Evolutionary conservation across 164 flowering plant genomes (phyloP).

Genomic region (Tinospora cordifolia): DNA sequence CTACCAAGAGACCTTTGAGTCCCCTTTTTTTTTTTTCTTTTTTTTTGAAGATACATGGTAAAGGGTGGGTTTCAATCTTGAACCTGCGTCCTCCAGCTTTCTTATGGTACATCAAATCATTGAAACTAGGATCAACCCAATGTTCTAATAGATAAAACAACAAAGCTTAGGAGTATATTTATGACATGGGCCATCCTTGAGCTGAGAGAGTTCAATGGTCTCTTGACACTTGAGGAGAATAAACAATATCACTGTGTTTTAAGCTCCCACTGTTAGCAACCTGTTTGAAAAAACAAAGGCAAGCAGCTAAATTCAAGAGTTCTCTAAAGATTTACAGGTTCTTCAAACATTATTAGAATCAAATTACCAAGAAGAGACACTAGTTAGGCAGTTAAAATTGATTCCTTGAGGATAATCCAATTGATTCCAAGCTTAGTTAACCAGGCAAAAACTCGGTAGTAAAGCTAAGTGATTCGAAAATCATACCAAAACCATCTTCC

Average conservation of each 20-base stretch:
- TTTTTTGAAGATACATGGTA: background rate
- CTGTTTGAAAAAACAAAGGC: background rate
- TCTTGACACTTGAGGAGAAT: background rate
- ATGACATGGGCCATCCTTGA: background rate
- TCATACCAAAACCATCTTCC: slow-evolving; percentile 13
- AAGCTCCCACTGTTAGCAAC: background rate
- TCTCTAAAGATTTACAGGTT: too few species aligned
- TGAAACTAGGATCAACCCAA: background rate
- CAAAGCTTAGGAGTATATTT: background rate
- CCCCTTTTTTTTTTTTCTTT: too few species aligned
- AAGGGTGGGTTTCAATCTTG: background rate
- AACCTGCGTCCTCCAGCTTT: background rate
- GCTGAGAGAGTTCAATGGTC: background rate
- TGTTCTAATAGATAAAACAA: background rate
- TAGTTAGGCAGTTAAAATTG: background rate
- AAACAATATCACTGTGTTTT: background rate
- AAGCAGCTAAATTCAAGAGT: too few species aligned
- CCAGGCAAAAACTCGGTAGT: background rate
- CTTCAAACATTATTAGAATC: too few species aligned
- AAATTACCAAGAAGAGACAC: background rate
- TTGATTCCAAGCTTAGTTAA: background rate
- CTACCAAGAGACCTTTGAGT: background rate
- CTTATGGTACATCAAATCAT: background rate
- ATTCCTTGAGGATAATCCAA: background rate
- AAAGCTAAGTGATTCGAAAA: background rate